These are phyloP conservation scores for Pseudotsuga menziesii DNA, from an alignment of 75 land plant genomes.

Conservation along the genomic window DNA sequence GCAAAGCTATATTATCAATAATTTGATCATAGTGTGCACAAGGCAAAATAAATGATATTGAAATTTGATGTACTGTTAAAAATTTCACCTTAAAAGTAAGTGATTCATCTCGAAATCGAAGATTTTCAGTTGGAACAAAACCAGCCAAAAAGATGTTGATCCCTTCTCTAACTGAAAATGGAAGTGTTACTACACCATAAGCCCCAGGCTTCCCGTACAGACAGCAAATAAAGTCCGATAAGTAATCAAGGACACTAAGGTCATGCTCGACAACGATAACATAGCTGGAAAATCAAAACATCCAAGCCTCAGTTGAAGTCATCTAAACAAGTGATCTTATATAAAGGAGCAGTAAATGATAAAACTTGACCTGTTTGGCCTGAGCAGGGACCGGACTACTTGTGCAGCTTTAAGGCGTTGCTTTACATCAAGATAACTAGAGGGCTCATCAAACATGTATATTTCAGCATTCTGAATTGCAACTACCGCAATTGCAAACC, in stretches of 20 bases:
- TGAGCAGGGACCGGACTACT: constrained; percentile 43
- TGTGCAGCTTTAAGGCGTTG: constrained; percentile 54
- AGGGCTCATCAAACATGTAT: constrained; percentile 62
- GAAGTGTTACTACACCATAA: constrained; percentile 51
- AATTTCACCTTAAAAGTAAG: constrained; percentile 43
- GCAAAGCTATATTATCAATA: not conserved
- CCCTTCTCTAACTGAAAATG: constrained; percentile 51
- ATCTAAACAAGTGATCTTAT: too few relatives aligned
- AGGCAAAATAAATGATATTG: too few relatives aligned
- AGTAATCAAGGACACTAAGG: constrained; percentile 50
- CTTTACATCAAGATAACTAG: constrained; percentile 51
- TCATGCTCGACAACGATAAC: constrained; percentile 61
- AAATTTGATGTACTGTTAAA: not conserved
- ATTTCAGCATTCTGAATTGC: constrained; percentile 54
- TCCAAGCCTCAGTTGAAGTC: not conserved
- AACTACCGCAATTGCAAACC: constrained; percentile 58
- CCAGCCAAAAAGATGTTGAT: constrained; percentile 56
- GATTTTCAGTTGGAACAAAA: constrained; percentile 57
- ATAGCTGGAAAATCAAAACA: constrained; percentile 23
- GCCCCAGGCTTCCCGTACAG: constrained; percentile 57
- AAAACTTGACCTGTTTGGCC: constrained; percentile 33
- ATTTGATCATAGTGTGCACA: too few relatives aligned
- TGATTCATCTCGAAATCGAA: constrained; percentile 48
- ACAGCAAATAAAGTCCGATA: constrained; percentile 54
- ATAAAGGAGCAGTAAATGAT: not conserved